Evolutionary conservation across 352 stramenopile genomes (phyloP).

Genomic region (Phytophthora melonis): DNA sequence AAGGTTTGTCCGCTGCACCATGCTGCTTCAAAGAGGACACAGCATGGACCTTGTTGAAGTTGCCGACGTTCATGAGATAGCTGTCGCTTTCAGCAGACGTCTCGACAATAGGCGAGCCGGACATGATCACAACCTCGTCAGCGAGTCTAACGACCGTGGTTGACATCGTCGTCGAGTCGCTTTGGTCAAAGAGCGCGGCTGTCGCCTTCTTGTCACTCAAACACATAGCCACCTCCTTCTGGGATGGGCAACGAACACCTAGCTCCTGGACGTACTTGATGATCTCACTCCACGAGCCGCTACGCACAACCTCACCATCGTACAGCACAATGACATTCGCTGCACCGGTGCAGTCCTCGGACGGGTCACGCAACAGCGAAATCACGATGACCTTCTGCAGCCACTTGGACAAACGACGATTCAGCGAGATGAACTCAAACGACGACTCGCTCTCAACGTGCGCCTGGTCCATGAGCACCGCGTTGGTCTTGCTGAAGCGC

Average conservation of each 20-base stretch:
- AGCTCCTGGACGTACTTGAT: conserved; percentile 43
- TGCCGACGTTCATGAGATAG: conserved; percentile 36
- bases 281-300: conserved; percentile 41
- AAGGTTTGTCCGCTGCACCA: conserved; percentile 22
- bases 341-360: conserved; percentile 36
- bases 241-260: conserved; percentile 40
- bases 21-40: conserved; percentile 2
- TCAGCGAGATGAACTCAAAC: conserved; percentile 49
- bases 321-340: conserved; percentile 45
- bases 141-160: conserved; percentile 44
- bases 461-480: conserved; percentile 48
- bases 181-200: conserved; percentile 29
- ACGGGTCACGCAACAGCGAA: conserved; percentile 43
- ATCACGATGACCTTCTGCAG: conserved; percentile 51
- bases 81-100: conserved; percentile 14
- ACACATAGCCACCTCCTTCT: conserved; percentile 42
- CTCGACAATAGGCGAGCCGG: conserved; percentile 39
- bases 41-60: conserved; percentile 25
- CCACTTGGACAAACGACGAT: conserved; percentile 52
- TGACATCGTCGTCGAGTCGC: conserved; percentile 13
- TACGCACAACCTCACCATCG: conserved; percentile 47
- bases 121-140: conserved; percentile 46
- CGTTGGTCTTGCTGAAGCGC: conserved; percentile 40
- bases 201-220: conserved; percentile 35
- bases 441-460: conserved; percentile 35